Percentiles rank a stretch among this genome's conserved stretches.
Conservation (phyloP, 129 eudicot species). For the Centrapalus pauciflorus region DNA sequence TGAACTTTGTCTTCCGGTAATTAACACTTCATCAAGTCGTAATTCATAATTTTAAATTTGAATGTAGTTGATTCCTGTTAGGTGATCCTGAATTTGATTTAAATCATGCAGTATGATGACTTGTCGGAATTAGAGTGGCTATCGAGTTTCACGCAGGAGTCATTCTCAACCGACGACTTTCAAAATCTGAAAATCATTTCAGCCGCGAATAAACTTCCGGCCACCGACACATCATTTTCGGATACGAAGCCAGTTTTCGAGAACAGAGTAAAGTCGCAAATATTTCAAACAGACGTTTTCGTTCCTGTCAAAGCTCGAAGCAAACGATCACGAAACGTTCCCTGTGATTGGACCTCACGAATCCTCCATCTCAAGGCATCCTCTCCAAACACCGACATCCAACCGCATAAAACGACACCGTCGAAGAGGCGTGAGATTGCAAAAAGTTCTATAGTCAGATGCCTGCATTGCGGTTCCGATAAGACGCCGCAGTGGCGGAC, state of each 20-base stretch:
- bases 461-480: conserved; percentile 34
- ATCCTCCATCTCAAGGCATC: conserved; percentile 41
- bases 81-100: background rate
- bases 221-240: conserved; percentile 27
- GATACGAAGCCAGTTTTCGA: background rate
- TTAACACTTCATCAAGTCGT: background rate
- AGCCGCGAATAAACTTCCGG: conserved; percentile 19
- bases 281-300: conserved; percentile 16
- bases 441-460: background rate
- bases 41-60: background rate
- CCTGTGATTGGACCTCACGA: conserved; percentile 84
- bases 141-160: conserved; percentile 76
- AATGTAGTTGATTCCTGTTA: background rate
- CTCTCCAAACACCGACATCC: background rate
- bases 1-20: conserved; percentile 85
- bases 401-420: conserved; percentile 1
- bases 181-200: conserved; percentile 46
- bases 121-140: conserved; percentile 96
- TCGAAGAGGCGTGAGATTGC: background rate
- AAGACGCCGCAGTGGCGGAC: conserved; percentile 76
- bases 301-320: conserved; percentile 53
- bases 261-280: conserved; percentile 14
- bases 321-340: conserved; percentile 85
- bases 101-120: conserved; percentile 63
- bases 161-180: conserved; percentile 71